phyloP scores from a whole-genome alignment of 1,139 yeast genomes.

The Wickerhamiella infanticola region DNA sequence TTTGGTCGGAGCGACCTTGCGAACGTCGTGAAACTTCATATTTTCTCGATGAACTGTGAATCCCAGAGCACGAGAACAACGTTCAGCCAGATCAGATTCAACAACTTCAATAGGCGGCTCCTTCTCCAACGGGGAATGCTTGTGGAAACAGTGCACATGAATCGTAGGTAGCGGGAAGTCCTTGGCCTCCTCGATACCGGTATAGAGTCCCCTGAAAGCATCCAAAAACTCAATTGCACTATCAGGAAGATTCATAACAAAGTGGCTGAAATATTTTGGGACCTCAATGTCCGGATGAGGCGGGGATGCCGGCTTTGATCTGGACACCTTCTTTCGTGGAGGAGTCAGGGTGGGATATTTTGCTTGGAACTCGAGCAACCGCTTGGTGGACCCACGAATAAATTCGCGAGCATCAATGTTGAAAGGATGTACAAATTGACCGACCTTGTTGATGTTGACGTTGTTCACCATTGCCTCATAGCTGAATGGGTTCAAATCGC shows the following conservation, averaged over 20 bases:
- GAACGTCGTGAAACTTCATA: conserved; percentile 60
- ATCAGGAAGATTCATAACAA: conserved; percentile 93
- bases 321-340: neutral
- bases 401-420: conserved; percentile 76
- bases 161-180: conserved; percentile 55
- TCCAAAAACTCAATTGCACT: conserved; percentile 76
- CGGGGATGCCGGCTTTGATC: neutral
- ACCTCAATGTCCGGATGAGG: conserved; percentile 23
- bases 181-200: conserved; percentile 17
- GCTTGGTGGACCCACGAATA: conserved; percentile 43
- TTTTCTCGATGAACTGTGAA: conserved; percentile 30
- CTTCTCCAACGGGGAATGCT: conserved; percentile 55
- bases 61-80: conserved; percentile 41
- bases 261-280: conserved; percentile 54
- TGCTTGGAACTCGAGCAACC: conserved; percentile 28
- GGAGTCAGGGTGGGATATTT: conserved; percentile 9
- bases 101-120: conserved; percentile 55
- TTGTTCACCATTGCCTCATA: conserved; percentile 54
- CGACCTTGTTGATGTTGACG: conserved; percentile 47
- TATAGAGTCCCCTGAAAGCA: conserved; percentile 57
- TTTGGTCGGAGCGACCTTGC: conserved; percentile 92
- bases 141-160: conserved; percentile 88
- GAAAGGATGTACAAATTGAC: conserved; percentile 41
- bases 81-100: conserved; percentile 43
- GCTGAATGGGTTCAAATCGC: conserved; percentile 85